These are phyloP conservation scores for Amoebophrya sp. DNA, from an alignment of 169 alveolate genomes.

Conservation along the genomic window DNA sequence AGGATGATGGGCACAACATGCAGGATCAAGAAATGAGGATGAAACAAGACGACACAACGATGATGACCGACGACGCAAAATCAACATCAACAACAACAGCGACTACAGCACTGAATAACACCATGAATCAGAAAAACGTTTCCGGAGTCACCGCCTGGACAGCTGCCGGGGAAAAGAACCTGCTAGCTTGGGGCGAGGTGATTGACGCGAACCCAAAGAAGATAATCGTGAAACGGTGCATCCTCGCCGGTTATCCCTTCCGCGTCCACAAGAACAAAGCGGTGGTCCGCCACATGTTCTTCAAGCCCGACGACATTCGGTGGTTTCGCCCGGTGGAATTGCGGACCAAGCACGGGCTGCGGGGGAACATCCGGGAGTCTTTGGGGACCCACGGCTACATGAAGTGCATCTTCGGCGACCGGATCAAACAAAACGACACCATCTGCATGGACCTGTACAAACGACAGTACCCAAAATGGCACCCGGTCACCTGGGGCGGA, in stretches of 20 bases:
- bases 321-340: slow-evolving; percentile 92
- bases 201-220: slow-evolving; percentile 80
- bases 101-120: background rate
- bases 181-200: slow-evolving; percentile 72
- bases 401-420: slow-evolving; percentile 91
- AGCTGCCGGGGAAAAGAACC: background rate
- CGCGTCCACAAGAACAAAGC: slow-evolving; percentile 89
- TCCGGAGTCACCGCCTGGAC: background rate
- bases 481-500: slow-evolving; percentile 54
- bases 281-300: slow-evolving; percentile 93
- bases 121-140: background rate
- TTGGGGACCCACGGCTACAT: slow-evolving; percentile 98
- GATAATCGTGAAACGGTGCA: slow-evolving; percentile 86
- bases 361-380: slow-evolving; percentile 91
- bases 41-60: background rate
- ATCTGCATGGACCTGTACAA: slow-evolving; percentile 58
- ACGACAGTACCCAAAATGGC: slow-evolving; percentile 54
- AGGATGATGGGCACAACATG: background rate
- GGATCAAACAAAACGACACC: slow-evolving; percentile 87
- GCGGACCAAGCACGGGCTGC: slow-evolving; percentile 90
- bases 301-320: slow-evolving; percentile 87
- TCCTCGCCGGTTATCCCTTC: slow-evolving; percentile 92
- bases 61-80: background rate
- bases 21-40: too few species aligned
- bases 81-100: background rate